A percentile compares a stretch with the other conserved stretches of the same genome.
phyloP scores from a whole-genome alignment of 2,329 filamentous ascomycete genomes.

The Phaeosphaeriaceae sp. region DNA sequence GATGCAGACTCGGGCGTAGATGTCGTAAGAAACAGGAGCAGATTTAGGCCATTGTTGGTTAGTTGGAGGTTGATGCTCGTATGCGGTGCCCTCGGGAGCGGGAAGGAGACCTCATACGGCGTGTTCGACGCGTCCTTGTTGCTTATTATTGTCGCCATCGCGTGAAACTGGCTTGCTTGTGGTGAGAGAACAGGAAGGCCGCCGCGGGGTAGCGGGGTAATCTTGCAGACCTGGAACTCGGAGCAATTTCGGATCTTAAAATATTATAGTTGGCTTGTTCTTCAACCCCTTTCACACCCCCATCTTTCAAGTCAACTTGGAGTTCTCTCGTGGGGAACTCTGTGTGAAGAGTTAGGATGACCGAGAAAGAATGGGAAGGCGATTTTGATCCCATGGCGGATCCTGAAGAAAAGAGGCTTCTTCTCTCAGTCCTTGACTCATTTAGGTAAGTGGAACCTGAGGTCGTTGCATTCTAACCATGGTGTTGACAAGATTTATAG shows the following conservation, averaged over 20 bases:
- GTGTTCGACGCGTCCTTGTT: slow-evolving; percentile 33
- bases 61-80: slow-evolving; percentile 66
- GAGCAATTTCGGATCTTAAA: slow-evolving; percentile 6
- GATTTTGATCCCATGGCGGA: slow-evolving; percentile 72
- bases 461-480: too few species aligned
- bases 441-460: slow-evolving; percentile 70
- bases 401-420: slow-evolving; percentile 78
- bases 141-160: slow-evolving; percentile 25
- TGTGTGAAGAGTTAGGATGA: slow-evolving; percentile 19
- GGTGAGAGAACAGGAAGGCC: neutral
- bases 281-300: neutral
- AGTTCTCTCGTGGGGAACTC: neutral
- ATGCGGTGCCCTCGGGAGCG: slow-evolving; percentile 62
- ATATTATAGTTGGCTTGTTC: neutral
- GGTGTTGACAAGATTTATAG: slow-evolving; percentile 54
- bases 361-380: slow-evolving; percentile 60
- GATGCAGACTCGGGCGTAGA: slow-evolving; percentile 50
- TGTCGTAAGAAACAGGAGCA: slow-evolving; percentile 64
- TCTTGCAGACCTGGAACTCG: neutral
- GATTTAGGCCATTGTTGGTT: slow-evolving; percentile 59
- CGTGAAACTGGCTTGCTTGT: slow-evolving; percentile 1
- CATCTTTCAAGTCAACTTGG: neutral
- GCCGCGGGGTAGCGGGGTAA: slow-evolving; percentile 3
- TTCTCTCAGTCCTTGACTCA: slow-evolving; percentile 85
- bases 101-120: slow-evolving; percentile 63